Base-by-base conservation (phyloP, 2,329 filamentous ascomycete genomes). In the Calonectria hongkongensis region DNA sequence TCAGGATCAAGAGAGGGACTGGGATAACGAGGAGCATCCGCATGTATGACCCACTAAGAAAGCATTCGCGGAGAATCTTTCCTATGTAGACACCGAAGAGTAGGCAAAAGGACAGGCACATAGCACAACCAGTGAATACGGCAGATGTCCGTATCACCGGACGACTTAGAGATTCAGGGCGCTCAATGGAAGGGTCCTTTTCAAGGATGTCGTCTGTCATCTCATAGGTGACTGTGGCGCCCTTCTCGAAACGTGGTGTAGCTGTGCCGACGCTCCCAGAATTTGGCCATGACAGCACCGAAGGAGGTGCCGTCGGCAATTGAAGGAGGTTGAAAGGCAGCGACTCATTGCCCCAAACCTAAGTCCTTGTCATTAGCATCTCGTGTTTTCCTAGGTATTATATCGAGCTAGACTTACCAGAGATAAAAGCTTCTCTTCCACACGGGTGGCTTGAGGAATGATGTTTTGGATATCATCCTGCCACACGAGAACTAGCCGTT, bases 61-160 rank as follows among this genome's bases (percentile, higher is more conserved):
- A 79, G 64, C 80, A 85, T 75, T 86, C 82, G 9, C 82, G 82
- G 36, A 86, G 76, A 47, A 86, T 78, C 73, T 86, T 80, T 21
- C 80, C 81, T 15, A 83, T 68, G 68, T 81, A 83, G 68, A 83
- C 81, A 16, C 85, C 85, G n/a, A 83, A 79, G 18, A 86, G 79
- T 12, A 86, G 76, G 15, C 84, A 79, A 36, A 86, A 82, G 45
- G 83, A 81, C 10, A 86, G 74, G 43, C 80, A 82, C 68, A 86
- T 79, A 28, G 81, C 81, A 33, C 85, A 74, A 18, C 85, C 85
- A 33, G 86, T 80, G 68, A 86, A 85, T 33, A 70, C 63, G 6
- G 54, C 45, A 28, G 68, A 70, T 5, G 60, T 66, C 0, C 60
- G 48, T 39, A 70, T 45, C 7, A 70, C 60, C 1, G 60, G 68